Conservation (phyloP, 2,329 filamentous ascomycete species). For the Waltergamsia citrina region DNA sequence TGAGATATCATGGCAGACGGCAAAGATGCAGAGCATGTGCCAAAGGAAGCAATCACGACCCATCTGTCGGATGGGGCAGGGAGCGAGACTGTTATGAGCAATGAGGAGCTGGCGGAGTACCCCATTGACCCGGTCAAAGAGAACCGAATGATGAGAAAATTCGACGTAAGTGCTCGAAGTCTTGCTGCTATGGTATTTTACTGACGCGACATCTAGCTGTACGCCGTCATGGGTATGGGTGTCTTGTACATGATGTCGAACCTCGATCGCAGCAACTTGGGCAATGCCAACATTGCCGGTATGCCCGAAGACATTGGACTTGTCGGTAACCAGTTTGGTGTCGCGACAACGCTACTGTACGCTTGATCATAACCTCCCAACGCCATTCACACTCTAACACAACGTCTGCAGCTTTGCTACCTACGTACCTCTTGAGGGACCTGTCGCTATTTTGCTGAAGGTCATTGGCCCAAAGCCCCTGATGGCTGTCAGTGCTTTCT, state of each 20-base stretch:
- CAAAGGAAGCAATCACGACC: slow-evolving; percentile 1
- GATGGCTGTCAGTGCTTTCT: slow-evolving; percentile 10
- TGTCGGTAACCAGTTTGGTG: slow-evolving; percentile 18
- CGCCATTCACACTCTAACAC: neutral
- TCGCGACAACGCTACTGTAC: slow-evolving; percentile 14
- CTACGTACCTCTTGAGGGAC: slow-evolving; percentile 20
- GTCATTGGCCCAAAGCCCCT: slow-evolving; percentile 17
- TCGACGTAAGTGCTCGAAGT: slow-evolving; percentile 9
- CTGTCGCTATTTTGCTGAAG: slow-evolving; percentile 18
- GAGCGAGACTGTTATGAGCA: no score
- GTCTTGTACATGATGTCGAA: slow-evolving; percentile 20
- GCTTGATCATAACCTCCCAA: neutral
- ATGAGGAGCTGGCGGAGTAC: neutral
- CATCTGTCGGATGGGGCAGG: no score
- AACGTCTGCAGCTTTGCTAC: slow-evolving; percentile 12
- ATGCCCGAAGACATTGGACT: slow-evolving; percentile 18
- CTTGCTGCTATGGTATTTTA: neutral
- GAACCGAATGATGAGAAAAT: slow-evolving; percentile 13
- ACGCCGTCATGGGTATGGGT: slow-evolving; percentile 10
- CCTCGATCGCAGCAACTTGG: slow-evolving; percentile 18
- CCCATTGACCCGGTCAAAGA: slow-evolving; percentile 9
- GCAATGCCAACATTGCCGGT: slow-evolving; percentile 17
- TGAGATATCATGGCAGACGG: neutral
- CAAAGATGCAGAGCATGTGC: neutral
- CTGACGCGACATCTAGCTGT: slow-evolving; percentile 4